phyloP scores from a whole-genome alignment of 345 rosid species.

The Euclidium syriacum region DNA sequence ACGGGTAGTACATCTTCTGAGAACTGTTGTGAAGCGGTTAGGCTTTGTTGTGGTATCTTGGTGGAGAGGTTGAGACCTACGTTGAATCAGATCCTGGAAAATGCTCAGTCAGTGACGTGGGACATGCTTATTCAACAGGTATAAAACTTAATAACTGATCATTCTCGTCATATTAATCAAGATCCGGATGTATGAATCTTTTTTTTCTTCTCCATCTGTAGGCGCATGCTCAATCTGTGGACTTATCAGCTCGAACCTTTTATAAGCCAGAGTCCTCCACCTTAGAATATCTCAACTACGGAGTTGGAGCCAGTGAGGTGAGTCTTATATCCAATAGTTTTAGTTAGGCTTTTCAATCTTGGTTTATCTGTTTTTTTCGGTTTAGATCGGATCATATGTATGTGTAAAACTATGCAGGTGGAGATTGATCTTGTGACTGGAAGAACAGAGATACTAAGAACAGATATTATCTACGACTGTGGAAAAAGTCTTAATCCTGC shows the following conservation, averaged over 20 bases:
- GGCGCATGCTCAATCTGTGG: conserved; percentile 59
- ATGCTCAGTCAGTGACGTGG: conserved; percentile 45
- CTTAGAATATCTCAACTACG: conserved; percentile 67
- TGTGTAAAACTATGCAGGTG: conserved; percentile 43
- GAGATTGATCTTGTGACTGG: conserved; percentile 72
- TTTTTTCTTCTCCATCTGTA: not conserved
- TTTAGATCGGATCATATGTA: too few species aligned
- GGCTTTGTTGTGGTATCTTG: conserved; percentile 54
- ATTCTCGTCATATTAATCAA: not conserved
- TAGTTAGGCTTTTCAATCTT: too few species aligned
- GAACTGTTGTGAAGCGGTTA: conserved; percentile 59
- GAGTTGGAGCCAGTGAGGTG: conserved; percentile 91
- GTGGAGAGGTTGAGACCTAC: conserved; percentile 53
- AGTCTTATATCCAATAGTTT: conserved; percentile 30
- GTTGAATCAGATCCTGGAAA: conserved; percentile 39
- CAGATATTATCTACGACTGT: too few species aligned
- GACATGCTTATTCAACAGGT: conserved; percentile 63
- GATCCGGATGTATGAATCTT: too few species aligned
- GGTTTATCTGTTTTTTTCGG: too few species aligned
- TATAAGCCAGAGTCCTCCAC: conserved; percentile 51
- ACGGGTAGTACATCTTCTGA: conserved; percentile 76
- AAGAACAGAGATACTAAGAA: too few species aligned
- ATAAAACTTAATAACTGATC: not conserved
- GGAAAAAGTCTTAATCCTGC: too few species aligned
- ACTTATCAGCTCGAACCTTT: conserved; percentile 50